Percentiles rank a stretch among this genome's conserved stretches.
Conservation (phyloP, 805 yeast genomes). For the Candida cerambycidarum region DNA sequence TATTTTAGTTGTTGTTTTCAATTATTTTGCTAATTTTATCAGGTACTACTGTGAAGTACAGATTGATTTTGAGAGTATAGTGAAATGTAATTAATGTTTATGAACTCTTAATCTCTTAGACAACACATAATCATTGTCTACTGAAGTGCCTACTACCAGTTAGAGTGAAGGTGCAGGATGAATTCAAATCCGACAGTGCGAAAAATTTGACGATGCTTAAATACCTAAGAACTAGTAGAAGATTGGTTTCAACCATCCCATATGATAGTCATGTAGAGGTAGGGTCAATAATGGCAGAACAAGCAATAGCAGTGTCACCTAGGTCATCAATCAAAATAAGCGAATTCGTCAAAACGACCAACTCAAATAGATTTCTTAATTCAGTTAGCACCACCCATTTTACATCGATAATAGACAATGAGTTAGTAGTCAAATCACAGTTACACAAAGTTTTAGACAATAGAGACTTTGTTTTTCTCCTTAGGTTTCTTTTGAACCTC, state of each 20-base stretch:
- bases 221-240: constrained; percentile 1
- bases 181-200: background rate
- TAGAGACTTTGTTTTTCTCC: constrained; percentile 15
- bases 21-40: no score
- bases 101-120: no score
- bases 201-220: constrained; percentile 4
- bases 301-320: background rate
- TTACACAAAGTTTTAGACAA: constrained; percentile 17
- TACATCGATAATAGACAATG: constrained; percentile 11
- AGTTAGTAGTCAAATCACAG: constrained; percentile 14
- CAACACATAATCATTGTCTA: no score
- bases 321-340: constrained; percentile 1
- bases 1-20: no score
- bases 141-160: no score
- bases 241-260: constrained; percentile 2
- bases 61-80: no score
- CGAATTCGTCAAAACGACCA: background rate
- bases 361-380: constrained; percentile 11
- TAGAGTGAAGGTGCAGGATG: no score
- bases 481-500: constrained; percentile 18
- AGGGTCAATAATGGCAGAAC: background rate
- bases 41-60: no score
- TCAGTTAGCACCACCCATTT: constrained; percentile 17
- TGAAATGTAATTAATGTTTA: no score
- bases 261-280: background rate